phyloP scores from a whole-genome alignment of 805 yeast species.

The Ogataea polymorpha region DNA sequence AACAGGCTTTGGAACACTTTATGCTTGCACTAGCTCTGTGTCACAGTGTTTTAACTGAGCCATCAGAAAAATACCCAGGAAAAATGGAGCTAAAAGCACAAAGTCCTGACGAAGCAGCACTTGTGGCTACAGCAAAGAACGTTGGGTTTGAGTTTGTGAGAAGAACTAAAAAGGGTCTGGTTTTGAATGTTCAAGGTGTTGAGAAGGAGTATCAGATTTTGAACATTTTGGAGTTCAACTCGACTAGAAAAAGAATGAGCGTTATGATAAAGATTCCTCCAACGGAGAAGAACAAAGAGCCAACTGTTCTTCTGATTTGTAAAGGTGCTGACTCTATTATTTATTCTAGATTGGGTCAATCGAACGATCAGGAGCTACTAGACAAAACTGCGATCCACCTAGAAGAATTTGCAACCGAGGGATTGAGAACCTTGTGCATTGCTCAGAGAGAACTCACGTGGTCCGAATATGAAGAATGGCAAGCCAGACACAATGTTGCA shows the following conservation, averaged over 20 bases:
- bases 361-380: constrained; percentile 42
- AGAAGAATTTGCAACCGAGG: constrained; percentile 79
- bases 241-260: constrained; percentile 87
- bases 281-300: constrained; percentile 41
- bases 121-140: constrained; percentile 78
- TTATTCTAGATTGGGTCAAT: constrained; percentile 55
- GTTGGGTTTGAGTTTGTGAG: constrained; percentile 67
- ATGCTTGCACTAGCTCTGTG: constrained; percentile 75
- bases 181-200: constrained; percentile 67
- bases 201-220: constrained; percentile 68
- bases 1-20: constrained; percentile 63
- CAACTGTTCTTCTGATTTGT: constrained; percentile 65
- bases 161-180: constrained; percentile 64
- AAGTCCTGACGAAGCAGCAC: constrained; percentile 85
- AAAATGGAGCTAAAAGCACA: constrained; percentile 66
- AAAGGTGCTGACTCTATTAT: constrained; percentile 86
- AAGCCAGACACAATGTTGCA: constrained; percentile 57
- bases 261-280: constrained; percentile 70
- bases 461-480: constrained; percentile 64
- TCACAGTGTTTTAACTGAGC: constrained; percentile 74
- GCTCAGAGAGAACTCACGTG: constrained; percentile 67
- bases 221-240: constrained; percentile 73
- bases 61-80: constrained; percentile 56
- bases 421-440: constrained; percentile 76
- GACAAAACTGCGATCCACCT: constrained; percentile 68